A percentile compares a stretch with the other conserved stretches of the same genome.
Conservation (phyloP, 345 rosid genomes). For the Citrus unshiu region DNA sequence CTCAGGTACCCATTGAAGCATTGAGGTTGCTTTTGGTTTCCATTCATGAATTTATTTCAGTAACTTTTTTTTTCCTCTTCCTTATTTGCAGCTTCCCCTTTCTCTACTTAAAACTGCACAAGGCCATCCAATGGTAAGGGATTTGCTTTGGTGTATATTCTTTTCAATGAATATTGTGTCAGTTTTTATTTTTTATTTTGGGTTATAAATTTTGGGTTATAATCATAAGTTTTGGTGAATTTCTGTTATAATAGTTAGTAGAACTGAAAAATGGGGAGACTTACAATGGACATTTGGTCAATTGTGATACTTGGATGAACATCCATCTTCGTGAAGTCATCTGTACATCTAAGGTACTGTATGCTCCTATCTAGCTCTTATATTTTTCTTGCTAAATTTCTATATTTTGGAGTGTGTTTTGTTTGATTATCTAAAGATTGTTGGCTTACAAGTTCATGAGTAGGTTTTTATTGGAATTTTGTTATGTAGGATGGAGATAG, state of each 20-base stretch:
- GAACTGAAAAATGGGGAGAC: conserved; percentile 98
- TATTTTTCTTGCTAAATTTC: background rate
- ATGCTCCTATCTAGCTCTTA: background rate
- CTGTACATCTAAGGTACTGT: conserved; percentile 84
- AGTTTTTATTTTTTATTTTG: background rate
- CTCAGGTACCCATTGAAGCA: background rate
- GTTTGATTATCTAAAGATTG: background rate
- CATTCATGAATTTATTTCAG: background rate
- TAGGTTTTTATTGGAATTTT: background rate
- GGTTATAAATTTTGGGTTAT: conserved; percentile 5
- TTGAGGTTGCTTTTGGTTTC: background rate
- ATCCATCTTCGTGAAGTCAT: conserved; percentile 98
- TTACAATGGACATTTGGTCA: conserved; percentile 93
- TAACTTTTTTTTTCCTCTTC: background rate
- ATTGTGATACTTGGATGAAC: conserved; percentile 99
- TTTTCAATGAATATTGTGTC: background rate
- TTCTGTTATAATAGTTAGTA: conserved; percentile 56
- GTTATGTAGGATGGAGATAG: conserved; percentile 87
- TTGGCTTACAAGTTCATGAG: background rate
- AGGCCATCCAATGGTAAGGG: conserved; percentile 77
- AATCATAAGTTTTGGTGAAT: conserved; percentile 24
- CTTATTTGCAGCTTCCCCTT: conserved; percentile 62
- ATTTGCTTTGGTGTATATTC: background rate
- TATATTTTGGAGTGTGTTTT: background rate
- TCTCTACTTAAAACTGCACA: conserved; percentile 78